Conservation (phyloP, 2,329 filamentous ascomycete species). For the Cryphonectria naterciae region DNA sequence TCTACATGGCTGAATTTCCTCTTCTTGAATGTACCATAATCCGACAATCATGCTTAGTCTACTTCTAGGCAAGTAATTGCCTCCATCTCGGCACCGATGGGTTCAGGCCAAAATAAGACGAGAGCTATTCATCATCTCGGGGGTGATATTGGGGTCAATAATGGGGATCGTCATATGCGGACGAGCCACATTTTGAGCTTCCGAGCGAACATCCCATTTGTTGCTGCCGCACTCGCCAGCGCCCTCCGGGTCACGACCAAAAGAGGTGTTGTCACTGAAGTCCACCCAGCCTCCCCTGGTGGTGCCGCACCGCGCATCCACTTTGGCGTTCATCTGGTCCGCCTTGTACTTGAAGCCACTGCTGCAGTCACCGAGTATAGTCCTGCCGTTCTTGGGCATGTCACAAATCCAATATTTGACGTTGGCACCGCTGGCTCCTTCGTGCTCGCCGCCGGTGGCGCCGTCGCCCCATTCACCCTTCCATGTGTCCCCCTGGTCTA, state of each 20-base stretch:
- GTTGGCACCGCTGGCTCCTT: background rate
- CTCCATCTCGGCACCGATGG: background rate
- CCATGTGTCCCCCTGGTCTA: background rate
- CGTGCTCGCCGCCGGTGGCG: background rate
- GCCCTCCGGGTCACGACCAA: background rate
- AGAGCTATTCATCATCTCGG: background rate
- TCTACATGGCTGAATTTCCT: background rate
- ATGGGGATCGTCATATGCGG: background rate
- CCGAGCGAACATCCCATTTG: background rate
- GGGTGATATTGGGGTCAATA: background rate
- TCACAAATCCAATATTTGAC: background rate
- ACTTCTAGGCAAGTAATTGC: too few species aligned
- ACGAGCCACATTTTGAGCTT: too few species aligned
- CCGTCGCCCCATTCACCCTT: background rate
- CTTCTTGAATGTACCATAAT: background rate
- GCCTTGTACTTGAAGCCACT: background rate
- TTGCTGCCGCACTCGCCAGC: background rate
- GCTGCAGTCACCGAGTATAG: background rate
- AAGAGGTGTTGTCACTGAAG: background rate
- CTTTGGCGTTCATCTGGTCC: background rate
- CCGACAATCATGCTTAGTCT: too few species aligned
- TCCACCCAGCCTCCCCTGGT: background rate
- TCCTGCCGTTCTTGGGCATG: background rate
- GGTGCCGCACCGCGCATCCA: background rate
- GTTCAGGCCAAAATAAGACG: background rate